These are phyloP conservation scores for Kwoniella botswanensis DNA, from an alignment of 768 basidiomycete species.

Conservation along the genomic window DNA sequence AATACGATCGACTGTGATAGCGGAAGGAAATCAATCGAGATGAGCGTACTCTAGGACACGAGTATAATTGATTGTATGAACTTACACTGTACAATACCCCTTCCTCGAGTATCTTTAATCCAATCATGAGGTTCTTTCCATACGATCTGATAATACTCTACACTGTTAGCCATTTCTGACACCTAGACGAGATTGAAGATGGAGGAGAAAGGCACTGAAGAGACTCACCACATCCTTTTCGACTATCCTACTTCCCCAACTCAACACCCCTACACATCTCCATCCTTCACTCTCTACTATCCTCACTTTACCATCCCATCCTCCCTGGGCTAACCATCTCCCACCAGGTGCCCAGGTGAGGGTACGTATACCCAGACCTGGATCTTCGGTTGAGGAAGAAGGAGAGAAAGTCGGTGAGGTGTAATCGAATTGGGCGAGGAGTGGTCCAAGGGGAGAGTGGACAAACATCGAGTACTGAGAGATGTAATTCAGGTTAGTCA, in stretches of 20 bases:
- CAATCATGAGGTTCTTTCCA: constrained; percentile 88
- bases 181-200: no score
- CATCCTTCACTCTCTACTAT: constrained; percentile 54
- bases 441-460: constrained; percentile 55
- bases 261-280: constrained; percentile 49
- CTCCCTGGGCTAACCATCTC: constrained; percentile 76
- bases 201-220: background rate
- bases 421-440: constrained; percentile 46
- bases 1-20: constrained; percentile 39
- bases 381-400: constrained; percentile 62
- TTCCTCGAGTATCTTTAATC: constrained; percentile 79
- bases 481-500: background rate
- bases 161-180: background rate
- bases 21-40: background rate
- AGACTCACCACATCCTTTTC: constrained; percentile 38
- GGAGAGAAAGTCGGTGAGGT: constrained; percentile 40
- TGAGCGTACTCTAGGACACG: background rate
- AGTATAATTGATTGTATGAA: background rate
- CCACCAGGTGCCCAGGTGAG: constrained; percentile 87
- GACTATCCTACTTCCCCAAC: constrained; percentile 12
- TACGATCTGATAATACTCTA: constrained; percentile 63
- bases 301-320: constrained; percentile 84
- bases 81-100: constrained; percentile 84
- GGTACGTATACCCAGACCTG: constrained; percentile 78
- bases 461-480: constrained; percentile 56